Evolutionary conservation across 129 eudicot genomes (phyloP), one percentile per base, ranked within the genome.

Genomic region (Arctium lappa): DNA sequence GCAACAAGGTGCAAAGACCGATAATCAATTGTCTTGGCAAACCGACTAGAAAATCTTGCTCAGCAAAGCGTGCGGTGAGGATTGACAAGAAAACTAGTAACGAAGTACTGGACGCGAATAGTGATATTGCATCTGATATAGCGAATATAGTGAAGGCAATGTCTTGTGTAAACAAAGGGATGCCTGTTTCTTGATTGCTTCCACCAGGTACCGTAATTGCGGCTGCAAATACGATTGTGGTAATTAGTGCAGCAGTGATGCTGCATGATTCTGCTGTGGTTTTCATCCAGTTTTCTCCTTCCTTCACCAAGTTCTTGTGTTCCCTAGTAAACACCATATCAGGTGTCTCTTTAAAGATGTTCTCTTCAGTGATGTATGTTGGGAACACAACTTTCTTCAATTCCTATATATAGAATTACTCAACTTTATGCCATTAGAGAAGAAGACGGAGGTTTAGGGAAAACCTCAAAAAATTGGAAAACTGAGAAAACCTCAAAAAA

Each of bases 41-140:
- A 32, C 30, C 42, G 30, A 37, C 81, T 27, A 82, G 22, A 27
- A 82, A 82, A 68, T 82, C 86, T 3, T 31, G n/a, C 42, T 76
- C 76, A 3, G 86, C 50, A 76, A 75, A 82, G 11, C 86, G 53
- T 82, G 77, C 66, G 0, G 81, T 82, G 62, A 82, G 60, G 32
- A 82, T 82, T 3, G 86, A 71, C n/a, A 82, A 68, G 76, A 82
- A 75, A 56, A 82, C 74, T 1, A 82, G 27, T 82, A 82, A 73
- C 6, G 80, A 68, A 27, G 74, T 71, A 32, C 60, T 42, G 30
- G 86, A 83, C 33, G 77, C 9, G 27, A 78, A 83, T 53, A 83
- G 74, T 69, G 86, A 76, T 44, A 83, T 69, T 1, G 82, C 86
- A 36, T 76, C 86, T 12, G 86, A 33, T 48, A 83, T 72, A 8